Conservation (phyloP, 2,329 filamentous ascomycete genomes). For the Hymenoscyphus fructigenus region DNA sequence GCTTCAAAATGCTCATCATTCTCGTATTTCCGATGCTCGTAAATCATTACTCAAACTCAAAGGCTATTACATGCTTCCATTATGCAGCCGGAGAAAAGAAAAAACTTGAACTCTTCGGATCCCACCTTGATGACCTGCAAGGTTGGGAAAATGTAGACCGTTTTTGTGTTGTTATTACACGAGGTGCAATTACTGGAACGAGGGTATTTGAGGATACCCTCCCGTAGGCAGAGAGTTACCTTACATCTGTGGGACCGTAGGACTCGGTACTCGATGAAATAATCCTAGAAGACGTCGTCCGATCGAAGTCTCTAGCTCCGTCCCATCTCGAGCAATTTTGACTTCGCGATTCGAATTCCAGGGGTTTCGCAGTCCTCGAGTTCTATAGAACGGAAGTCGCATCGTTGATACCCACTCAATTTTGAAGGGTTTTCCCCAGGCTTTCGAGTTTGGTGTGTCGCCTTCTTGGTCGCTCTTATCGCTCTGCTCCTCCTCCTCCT, state of each 20-base stretch:
- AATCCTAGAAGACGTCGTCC: slow-evolving; percentile 75
- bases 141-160: not conserved
- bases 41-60: not conserved
- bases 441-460: slow-evolving; percentile 41
- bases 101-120: not conserved
- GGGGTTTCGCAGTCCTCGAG: slow-evolving; percentile 81
- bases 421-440: slow-evolving; percentile 88
- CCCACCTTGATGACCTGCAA: slow-evolving; percentile 5
- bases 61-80: not conserved
- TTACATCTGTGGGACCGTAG: slow-evolving; percentile 24
- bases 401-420: slow-evolving; percentile 87
- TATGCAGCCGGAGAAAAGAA: not conserved
- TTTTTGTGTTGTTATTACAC: not conserved
- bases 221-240: slow-evolving; percentile 22
- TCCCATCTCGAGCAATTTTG: slow-evolving; percentile 93
- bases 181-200: slow-evolving; percentile 15
- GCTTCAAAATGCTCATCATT: not conserved
- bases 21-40: not conserved
- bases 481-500: slow-evolving; percentile 44
- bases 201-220: slow-evolving; percentile 29
- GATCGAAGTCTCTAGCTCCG: slow-evolving; percentile 82
- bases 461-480: slow-evolving; percentile 41
- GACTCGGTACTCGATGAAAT: slow-evolving; percentile 59
- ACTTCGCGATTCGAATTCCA: slow-evolving; percentile 96
- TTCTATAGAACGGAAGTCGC: slow-evolving; percentile 83